Evolutionary conservation across 768 basidiomycete species (phyloP), one percentile per base, ranked within the genome.

Genomic region (Auriculariales sp.): DNA sequence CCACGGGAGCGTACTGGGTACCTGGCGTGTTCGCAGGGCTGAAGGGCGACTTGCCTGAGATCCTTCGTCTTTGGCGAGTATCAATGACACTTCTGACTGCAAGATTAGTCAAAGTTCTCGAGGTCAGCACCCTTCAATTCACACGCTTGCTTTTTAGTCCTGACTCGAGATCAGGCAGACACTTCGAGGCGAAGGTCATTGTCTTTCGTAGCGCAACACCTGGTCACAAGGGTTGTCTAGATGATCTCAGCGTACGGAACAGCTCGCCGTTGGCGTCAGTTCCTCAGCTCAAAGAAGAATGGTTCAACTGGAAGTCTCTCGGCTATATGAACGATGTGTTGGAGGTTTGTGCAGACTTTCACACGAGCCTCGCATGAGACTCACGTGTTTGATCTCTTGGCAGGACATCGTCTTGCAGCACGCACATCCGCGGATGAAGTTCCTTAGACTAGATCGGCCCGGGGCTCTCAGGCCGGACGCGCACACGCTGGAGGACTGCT

Each of bases 1-100:
- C 71, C 61, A 83, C 81, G 0, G 81, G 64, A 3, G 81, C 79
- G 0, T 80, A 83, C 58, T 83, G 81, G 81, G 81, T 79, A 2
- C 74, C 75, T 3, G 72, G 69, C 0, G 55, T 78, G 19, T 71
- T 83, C 57, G 58, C 61, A 4, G 72, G 68, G 3, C 22, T 25
- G 39, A 12, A 24, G 12, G 64, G 67, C 17, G 80, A 78, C 2
- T 75, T 80, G 50, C 66, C 70, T 14, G 67, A 68, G 3, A 69
- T 83, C 19, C 57, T 80, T 28, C 59, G 66, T 24, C 74, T 83
- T 56, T 83, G 81, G 62, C 63, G 65, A 33, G 64, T 69, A n/a
- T 74, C 78, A 27, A 77, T 79, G 73, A 56, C 60, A 28, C 58
- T n/a, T n/a, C n/a, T n/a, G n/a, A n/a, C n/a, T n/a, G n/a, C n/a